Conservation (phyloP, 345 rosid genomes). For the Linum tenue region DNA sequence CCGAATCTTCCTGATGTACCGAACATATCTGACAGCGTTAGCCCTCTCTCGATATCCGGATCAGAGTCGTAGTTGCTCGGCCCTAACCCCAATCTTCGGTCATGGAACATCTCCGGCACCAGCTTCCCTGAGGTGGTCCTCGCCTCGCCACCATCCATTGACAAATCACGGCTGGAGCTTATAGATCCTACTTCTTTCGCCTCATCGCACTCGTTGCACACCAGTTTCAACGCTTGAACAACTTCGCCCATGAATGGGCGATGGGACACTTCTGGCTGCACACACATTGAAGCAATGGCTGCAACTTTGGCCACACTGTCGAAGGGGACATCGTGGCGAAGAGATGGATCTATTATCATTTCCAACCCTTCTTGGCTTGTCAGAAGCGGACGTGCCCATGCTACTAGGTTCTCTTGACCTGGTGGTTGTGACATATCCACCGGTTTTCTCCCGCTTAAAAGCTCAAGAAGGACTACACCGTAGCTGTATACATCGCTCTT, state of each 20-base stretch:
- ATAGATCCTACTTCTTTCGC: conserved; percentile 52
- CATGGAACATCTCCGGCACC: conserved; percentile 26
- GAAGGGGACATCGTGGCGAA: conserved; percentile 52
- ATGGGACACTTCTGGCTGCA: conserved; percentile 88
- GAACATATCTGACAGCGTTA: conserved; percentile 38
- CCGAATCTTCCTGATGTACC: conserved; percentile 34
- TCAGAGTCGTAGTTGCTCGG: conserved; percentile 37
- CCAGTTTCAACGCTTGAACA: conserved; percentile 88
- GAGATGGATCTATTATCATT: conserved; percentile 51
- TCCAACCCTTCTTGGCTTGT: conserved; percentile 72
- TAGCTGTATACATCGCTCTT: conserved; percentile 98
- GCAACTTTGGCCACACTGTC: conserved; percentile 56
- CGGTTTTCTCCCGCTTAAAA: conserved; percentile 76
- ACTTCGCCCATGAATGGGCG: conserved; percentile 99
- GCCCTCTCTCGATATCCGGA: conserved; percentile 56
- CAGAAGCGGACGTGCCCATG: conserved; percentile 82
- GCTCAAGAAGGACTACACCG: conserved; percentile 98
- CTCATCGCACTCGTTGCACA: conserved; percentile 74
- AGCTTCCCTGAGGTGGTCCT: conserved; percentile 36
- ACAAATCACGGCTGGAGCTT: conserved; percentile 38
- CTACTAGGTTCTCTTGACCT: neutral
- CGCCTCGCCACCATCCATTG: conserved; percentile 28
- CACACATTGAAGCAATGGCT: conserved; percentile 53
- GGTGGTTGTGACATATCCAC: conserved; percentile 33
- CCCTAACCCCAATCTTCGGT: conserved; percentile 18